Base-by-base conservation (phyloP, 2,329 filamentous ascomycete species). In the Shiraia sp. region DNA sequence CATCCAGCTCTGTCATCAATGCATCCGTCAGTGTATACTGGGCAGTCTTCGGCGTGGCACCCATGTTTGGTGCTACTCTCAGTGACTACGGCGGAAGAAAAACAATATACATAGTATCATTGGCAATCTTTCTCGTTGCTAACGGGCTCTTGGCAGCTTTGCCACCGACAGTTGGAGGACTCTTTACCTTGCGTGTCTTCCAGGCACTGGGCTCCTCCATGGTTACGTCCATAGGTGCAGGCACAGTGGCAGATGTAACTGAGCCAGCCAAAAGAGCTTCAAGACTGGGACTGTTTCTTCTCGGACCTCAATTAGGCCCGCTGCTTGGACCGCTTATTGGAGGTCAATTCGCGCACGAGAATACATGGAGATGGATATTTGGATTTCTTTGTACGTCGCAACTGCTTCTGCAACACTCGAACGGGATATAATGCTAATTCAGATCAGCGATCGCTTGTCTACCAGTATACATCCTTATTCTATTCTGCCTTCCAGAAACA, bases 401-500 rank as follows among this genome's bases (percentile, higher is more conserved):
- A n/a, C 16, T 16, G 13, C 7, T 24, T 27, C 8, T 8, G 16
- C 14, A 8, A n/a, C 27, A 7, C 8, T 34, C 10, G 7, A 3
- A 23, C n/a, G 2, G 29, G 2, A 12, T 27, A 7, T 14, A 15
- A 32, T 33, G 15, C 27, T 36, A 27, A 37, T 16, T 15, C 27
- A 16, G 13, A 14, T 13, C 22, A 41, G 58, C 32, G 51, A 32
- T 32, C 13, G 36, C 31, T 12, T 55, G 25, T 47, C 39, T 42
- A 17, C 62, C 40, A 30, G 40, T 49, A 7, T 49, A 47, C 14
- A 8, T 40, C 3, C 30, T 58, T 6, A 49, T 70, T 13, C 29
- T 60, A 4, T 55, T 73, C 31, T 63, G 59, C 40, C 66, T 74
- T 0, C 72, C 72, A 0, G 72, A 75, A 48, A 75, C 72, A 2